A percentile compares a stretch with the other conserved stretches of the same genome.
Conservation (phyloP, 257 asterid genomes). For the Capsicum rhomboideum region DNA sequence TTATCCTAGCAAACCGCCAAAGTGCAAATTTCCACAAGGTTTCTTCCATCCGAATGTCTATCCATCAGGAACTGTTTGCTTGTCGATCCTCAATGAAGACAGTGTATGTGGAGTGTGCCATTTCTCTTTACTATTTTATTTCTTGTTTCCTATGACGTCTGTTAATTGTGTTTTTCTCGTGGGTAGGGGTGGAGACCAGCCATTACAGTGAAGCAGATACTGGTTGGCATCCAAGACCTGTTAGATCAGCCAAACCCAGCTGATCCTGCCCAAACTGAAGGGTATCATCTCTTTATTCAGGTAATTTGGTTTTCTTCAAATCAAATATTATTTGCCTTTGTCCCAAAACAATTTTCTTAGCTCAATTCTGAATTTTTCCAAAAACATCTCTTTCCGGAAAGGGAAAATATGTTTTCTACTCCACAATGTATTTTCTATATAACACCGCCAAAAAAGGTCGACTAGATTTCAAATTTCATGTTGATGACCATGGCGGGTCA, state of each 20-base stretch:
- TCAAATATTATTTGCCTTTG: not conserved
- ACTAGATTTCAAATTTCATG: not conserved
- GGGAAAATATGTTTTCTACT: not conserved
- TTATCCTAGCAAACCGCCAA: conserved; percentile 49
- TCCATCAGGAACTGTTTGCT: conserved; percentile 50
- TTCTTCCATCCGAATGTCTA: conserved; percentile 49
- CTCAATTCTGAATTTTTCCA: not conserved
- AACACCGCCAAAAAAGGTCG: not conserved
- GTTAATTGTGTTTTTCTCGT: not conserved
- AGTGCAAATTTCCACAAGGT: conserved; percentile 35
- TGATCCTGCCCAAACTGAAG: conserved; percentile 33
- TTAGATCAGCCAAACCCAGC: conserved; percentile 24
- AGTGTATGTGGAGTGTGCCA: conserved; percentile 23
- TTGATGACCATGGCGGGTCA: not conserved
- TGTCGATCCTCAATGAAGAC: conserved; percentile 46
- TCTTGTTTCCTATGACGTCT: not conserved
- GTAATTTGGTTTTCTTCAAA: not conserved
- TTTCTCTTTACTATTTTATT: not conserved
- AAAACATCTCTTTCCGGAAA: not conserved
- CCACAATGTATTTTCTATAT: not conserved
- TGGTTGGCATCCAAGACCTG: conserved; percentile 24
- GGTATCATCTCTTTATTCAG: conserved; percentile 34
- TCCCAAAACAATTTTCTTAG: not conserved
- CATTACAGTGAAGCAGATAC: conserved; percentile 31
- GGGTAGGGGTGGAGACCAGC: conserved; percentile 29